Base-by-base conservation (phyloP, 495 filamentous ascomycete genomes). In the Xylaria grammica region DNA sequence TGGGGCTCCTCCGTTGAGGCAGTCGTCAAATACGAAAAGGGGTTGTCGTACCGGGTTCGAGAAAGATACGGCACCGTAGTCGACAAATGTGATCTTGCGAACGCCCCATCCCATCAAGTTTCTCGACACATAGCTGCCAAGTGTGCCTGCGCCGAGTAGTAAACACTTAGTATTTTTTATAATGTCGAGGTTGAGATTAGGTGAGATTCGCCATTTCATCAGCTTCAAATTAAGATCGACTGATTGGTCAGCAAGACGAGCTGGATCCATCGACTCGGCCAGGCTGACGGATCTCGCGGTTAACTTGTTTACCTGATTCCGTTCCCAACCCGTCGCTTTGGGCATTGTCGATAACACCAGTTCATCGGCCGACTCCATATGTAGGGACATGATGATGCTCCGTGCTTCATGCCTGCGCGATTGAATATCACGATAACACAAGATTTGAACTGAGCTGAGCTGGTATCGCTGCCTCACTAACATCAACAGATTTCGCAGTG, bases 31-130 rank as follows among this genome's bases (percentile, higher is more conserved):
- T 51, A 88, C 86, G 75, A 94, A 99, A 15, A 99, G 81, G 1
- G 95, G 94, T 72, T 99, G 95, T 49, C 95, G 87, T 45, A 98
- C 95, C 1, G 95, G 95, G 69, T 99, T 99, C n/a, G 94, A 97
- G 73, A 94, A 98, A 27, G 92, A 96, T 45, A 99, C 92, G 1
- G 81, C 87, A n/a, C 90, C 94, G 68, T 95, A 96, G 73, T 99
- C 95, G 51, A 99, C 85, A 75, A 99, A 97, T 1, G 94, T 97
- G 67, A 99, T 96, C 73, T 93, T 94, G 53, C 89, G 87, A n/a
- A 97, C 94, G 22, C 95, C 95, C 95, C 95, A 99, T 20, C 92
- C 95, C 84, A 97, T 86, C 26, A 99, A 76, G 67, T 92, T 94
- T 17, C 95, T 84, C 40, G 93, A 89, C 56, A 99, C 93, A 73